These are phyloP conservation scores for Brassica napus DNA, from an alignment of 345 rosid genomes.

Conservation along the genomic window Da-Ae NC_063446.1:9149501-9150000, in stretches of 20 bases:
- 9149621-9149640: too few relatives aligned
- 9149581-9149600: too few relatives aligned
- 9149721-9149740: too few relatives aligned
- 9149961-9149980: neutral
- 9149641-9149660: too few relatives aligned
- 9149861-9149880: constrained; percentile 7
- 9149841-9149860: constrained; percentile 11
- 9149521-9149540: neutral
- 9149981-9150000: neutral
- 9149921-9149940: constrained; percentile 7
- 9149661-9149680: too few relatives aligned
- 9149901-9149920: constrained; percentile 5
- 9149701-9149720: too few relatives aligned
- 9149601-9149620: too few relatives aligned
- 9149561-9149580: neutral
- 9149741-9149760: too few relatives aligned
- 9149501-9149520: neutral
- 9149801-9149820: neutral
- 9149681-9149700: too few relatives aligned
- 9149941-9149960: constrained; percentile 3
- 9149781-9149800: neutral
- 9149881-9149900: constrained; percentile 1
- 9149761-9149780: too few relatives aligned
- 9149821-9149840: neutral
- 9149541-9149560: neutral